A percentile compares a stretch with the other conserved stretches of the same genome.
These are phyloP conservation scores for Gnomoniopsis smithogilvyi DNA, from an alignment of 2,329 filamentous ascomycete species.

Conservation along the genomic window DNA sequence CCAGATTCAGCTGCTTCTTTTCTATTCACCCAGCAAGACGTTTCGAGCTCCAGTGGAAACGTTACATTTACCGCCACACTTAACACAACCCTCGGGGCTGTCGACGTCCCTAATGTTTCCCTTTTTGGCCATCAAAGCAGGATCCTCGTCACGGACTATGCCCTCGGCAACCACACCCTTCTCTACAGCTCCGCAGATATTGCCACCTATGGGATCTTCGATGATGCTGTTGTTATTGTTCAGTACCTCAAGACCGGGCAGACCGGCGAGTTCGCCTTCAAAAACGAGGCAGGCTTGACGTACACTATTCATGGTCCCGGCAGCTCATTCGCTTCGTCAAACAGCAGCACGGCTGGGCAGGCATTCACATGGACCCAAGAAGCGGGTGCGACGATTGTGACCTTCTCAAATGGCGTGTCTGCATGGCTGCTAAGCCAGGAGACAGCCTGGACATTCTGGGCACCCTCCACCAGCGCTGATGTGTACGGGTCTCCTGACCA, in stretches of 20 bases:
- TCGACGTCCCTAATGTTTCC: slow-evolving; percentile 42
- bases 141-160: slow-evolving; percentile 52
- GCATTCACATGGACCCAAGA: slow-evolving; percentile 45
- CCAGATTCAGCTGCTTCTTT: slow-evolving; percentile 47
- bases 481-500: slow-evolving; percentile 41
- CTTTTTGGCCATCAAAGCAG: slow-evolving; percentile 51
- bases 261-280: slow-evolving; percentile 47
- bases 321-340: slow-evolving; percentile 30
- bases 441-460: slow-evolving; percentile 56
- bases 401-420: slow-evolving; percentile 46
- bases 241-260: slow-evolving; percentile 48
- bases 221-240: slow-evolving; percentile 38
- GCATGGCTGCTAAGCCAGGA: slow-evolving; percentile 50
- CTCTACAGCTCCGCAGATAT: slow-evolving; percentile 51
- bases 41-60: slow-evolving; percentile 39
- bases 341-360: slow-evolving; percentile 24
- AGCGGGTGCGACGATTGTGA: slow-evolving; percentile 41
- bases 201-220: slow-evolving; percentile 44
- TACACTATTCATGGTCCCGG: slow-evolving; percentile 37
- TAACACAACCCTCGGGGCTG: slow-evolving; percentile 41
- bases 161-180: slow-evolving; percentile 41
- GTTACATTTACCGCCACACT: slow-evolving; percentile 44
- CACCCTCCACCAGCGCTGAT: slow-evolving; percentile 39
- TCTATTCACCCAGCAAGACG: slow-evolving; percentile 45
- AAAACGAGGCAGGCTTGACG: slow-evolving; percentile 30